phyloP scores from a whole-genome alignment of 306 rosid genomes.

The Cucurbita maxima region DNA sequence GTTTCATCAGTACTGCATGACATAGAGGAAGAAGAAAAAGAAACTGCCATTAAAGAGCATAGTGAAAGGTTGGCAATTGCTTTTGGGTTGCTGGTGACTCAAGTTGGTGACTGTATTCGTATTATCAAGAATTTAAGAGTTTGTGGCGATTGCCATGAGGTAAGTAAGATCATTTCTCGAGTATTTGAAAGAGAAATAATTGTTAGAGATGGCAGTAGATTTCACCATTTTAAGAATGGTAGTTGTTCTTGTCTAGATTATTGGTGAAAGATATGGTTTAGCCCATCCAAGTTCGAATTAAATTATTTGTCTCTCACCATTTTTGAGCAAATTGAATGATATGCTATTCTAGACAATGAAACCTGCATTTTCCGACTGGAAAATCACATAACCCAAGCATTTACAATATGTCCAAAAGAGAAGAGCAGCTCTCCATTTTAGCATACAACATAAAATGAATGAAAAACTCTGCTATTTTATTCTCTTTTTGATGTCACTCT shows the following conservation, averaged over 20 bases:
- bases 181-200: conserved; percentile 32
- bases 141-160: conserved; percentile 37
- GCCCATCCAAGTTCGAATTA: background rate
- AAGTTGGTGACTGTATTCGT: conserved; percentile 28
- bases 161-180: conserved; percentile 32
- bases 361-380: too few relatives aligned
- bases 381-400: background rate
- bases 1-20: conserved; percentile 27
- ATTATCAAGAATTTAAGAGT: conserved; percentile 36
- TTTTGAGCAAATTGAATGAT: background rate
- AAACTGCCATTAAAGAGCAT: conserved; percentile 23
- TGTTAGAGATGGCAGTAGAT: conserved; percentile 40
- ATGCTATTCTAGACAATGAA: background rate
- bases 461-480: background rate
- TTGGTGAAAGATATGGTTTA: conserved; percentile 13
- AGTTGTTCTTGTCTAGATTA: conserved; percentile 27
- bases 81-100: conserved; percentile 27
- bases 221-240: conserved; percentile 41
- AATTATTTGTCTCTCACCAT: background rate
- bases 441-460: background rate
- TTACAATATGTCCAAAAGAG: background rate
- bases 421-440: background rate
- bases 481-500: background rate
- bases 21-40: conserved; percentile 36
- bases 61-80: conserved; percentile 38